Evolutionary conservation across 441 rosid genomes (phyloP), one percentile per base, ranked within the genome.

Genomic region (Pelargonium cotyledonis): DNA sequence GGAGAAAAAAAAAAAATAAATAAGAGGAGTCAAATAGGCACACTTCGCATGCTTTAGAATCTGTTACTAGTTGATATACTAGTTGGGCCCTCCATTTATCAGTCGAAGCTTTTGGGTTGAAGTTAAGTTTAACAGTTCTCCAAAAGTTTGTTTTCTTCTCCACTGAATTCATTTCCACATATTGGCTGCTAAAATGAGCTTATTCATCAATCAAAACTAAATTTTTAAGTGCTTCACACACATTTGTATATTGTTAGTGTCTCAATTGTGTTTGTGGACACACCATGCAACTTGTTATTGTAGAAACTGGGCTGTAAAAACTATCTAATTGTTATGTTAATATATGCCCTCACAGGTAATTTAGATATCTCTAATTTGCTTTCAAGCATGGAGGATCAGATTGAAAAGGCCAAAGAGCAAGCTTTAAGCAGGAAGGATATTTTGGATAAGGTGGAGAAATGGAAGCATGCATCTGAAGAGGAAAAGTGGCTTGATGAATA

Each of bases 401-500:
- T 94, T 72, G 80, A 73, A 68, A 84, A 86, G 80, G 99, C 99
- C 44, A 94, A 87, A 77, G 87, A 79, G 70, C 90, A 86, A 78
- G 92, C 96, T 76, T 26, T 81, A 57, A 82, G 94, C 78, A 83
- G 95, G 72, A 91, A 84, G 83, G 96, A 91, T 67, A 87, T 89
- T 47, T 75, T 94, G 80, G 99, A 91, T 41, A 88, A 79, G 79
- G 92, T 89, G 73, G 95, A 87, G 77, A 89, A 91, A 80, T 88
- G 95, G 97, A 88, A 81, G 77, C 80, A 80, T 70, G 96, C 94
- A 63, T 72, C 82, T 3, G 89, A 91, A 67, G 97, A 94, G 85
- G 97, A 91, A 80, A 84, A 83, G 74, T 94, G 99, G 96, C 94
- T 94, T 71, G 94, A 94, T 78, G 96, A 88, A 35, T 94, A 91